Percentiles rank a stretch among this genome's conserved stretches.
Evolutionary conservation across 2,329 filamentous ascomycete species (phyloP).

Genomic region (Colletotrichum sp.): DNA sequence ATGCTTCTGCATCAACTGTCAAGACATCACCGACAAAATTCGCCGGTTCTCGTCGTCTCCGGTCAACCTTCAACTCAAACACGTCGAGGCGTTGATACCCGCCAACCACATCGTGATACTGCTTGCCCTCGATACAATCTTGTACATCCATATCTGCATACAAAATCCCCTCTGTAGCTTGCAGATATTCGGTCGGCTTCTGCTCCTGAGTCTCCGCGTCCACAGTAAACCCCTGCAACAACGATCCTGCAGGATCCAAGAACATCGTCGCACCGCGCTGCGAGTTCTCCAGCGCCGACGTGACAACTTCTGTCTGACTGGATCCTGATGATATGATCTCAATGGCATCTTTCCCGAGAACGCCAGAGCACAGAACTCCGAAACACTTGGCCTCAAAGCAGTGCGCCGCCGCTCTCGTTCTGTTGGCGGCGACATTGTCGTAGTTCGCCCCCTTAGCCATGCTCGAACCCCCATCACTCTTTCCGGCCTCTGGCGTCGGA

Average conservation of each 20-base stretch:
- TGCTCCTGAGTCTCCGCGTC: slow-evolving; percentile 24
- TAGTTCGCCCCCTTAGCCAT: slow-evolving; percentile 41
- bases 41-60: slow-evolving; percentile 39
- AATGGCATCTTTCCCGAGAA: slow-evolving; percentile 44
- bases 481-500: background rate
- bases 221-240: slow-evolving; percentile 40
- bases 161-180: slow-evolving; percentile 51
- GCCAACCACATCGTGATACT: slow-evolving; percentile 61
- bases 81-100: slow-evolving; percentile 61
- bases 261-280: slow-evolving; percentile 54
- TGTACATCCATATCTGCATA: slow-evolving; percentile 57
- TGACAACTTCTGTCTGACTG: slow-evolving; percentile 29
- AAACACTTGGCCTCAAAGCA: slow-evolving; percentile 65
- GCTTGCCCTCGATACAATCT: slow-evolving; percentile 59
- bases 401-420: slow-evolving; percentile 56
- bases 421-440: slow-evolving; percentile 59
- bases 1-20: background rate
- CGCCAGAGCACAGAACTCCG: slow-evolving; percentile 52
- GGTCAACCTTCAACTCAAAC: slow-evolving; percentile 55
- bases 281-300: slow-evolving; percentile 37
- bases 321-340: slow-evolving; percentile 34
- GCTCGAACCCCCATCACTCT: background rate
- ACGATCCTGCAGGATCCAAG: slow-evolving; percentile 53
- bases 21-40: slow-evolving; percentile 23
- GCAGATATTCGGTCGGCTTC: slow-evolving; percentile 39